Evolutionary conservation across 768 basidiomycete genomes (phyloP).

Genomic region (Arthromyces matolae): DNA sequence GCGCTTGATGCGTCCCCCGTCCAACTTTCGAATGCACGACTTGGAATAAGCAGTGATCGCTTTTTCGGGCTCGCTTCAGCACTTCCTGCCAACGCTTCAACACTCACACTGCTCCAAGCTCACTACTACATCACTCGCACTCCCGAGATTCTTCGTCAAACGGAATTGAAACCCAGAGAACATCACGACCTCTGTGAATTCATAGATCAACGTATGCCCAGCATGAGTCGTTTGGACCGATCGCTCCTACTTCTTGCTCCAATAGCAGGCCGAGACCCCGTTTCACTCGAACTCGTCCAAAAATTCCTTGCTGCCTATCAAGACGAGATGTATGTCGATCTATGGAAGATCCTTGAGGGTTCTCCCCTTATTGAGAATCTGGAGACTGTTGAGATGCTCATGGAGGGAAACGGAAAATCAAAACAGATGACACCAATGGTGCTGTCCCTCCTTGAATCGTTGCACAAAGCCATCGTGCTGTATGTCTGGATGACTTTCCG

Average conservation of each 20-base stretch:
- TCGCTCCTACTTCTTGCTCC: slow-evolving; percentile 49
- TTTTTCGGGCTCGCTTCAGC: slow-evolving; percentile 24
- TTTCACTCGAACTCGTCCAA: slow-evolving; percentile 28
- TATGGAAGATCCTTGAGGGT: slow-evolving; percentile 33
- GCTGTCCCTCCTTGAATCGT: slow-evolving; percentile 51
- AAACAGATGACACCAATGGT: slow-evolving; percentile 10
- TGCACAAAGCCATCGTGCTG: slow-evolving; percentile 72
- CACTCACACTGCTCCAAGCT: slow-evolving; percentile 45
- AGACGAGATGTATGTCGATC: slow-evolving; percentile 37
- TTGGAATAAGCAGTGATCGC: slow-evolving; percentile 26
- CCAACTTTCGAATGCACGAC: slow-evolving; percentile 48
- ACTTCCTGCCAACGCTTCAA: slow-evolving; percentile 41
- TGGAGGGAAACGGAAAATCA: slow-evolving; percentile 17
- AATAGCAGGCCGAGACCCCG: slow-evolving; percentile 46
- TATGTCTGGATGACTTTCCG: slow-evolving; percentile 88
- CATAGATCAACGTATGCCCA: slow-evolving; percentile 36
- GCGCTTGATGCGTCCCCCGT: slow-evolving; percentile 52
- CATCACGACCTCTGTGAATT: slow-evolving; percentile 33
- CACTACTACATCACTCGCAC: slow-evolving; percentile 44
- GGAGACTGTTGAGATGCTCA: slow-evolving; percentile 35
- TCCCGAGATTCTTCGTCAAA: slow-evolving; percentile 41
- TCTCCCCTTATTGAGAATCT: slow-evolving; percentile 39
- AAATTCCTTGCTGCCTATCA: slow-evolving; percentile 42
- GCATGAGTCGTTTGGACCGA: slow-evolving; percentile 43
- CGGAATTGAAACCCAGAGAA: neutral